These are phyloP conservation scores for Neonectria ditissima DNA, from an alignment of 2,329 filamentous ascomycete genomes.

Conservation along the genomic window DNA sequence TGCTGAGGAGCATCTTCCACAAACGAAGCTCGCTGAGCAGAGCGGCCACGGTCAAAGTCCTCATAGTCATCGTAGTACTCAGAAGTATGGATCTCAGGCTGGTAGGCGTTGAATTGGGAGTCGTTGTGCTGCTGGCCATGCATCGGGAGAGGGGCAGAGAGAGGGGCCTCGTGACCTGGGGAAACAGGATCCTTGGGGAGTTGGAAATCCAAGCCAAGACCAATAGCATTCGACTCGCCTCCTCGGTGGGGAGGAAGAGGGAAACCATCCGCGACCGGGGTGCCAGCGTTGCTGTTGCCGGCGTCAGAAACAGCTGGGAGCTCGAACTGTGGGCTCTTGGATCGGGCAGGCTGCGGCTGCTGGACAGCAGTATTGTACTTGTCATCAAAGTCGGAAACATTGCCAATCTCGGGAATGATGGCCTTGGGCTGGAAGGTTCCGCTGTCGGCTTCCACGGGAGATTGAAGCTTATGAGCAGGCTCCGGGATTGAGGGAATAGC, in stretches of 20 bases:
- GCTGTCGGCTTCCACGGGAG: constrained; percentile 41
- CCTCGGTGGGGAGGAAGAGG: constrained; percentile 44
- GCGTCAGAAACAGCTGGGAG: constrained; percentile 33
- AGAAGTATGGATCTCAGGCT: constrained; percentile 47
- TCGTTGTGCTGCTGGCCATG: constrained; percentile 35
- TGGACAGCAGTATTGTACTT: constrained; percentile 46
- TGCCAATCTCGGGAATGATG: constrained; percentile 55
- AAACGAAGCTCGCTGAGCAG: constrained; percentile 46
- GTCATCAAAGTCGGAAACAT: constrained; percentile 48
- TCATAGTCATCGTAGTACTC: constrained; percentile 51
- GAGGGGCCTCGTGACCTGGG: constrained; percentile 30
- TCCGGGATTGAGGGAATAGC: constrained; percentile 49
- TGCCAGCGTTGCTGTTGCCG: constrained; percentile 27
- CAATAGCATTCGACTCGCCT: constrained; percentile 43
- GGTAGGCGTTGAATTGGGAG: constrained; percentile 39
- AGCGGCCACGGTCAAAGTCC: constrained; percentile 51
- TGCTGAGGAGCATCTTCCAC: constrained; percentile 40
- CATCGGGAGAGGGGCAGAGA: constrained; percentile 36
- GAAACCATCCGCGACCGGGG: constrained; percentile 38
- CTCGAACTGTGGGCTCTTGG: constrained; percentile 47
- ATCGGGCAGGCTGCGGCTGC: constrained; percentile 46
- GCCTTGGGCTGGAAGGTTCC: constrained; percentile 48
- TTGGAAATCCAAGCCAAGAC: constrained; percentile 52
- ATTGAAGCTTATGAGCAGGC: constrained; percentile 42
- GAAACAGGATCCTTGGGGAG: constrained; percentile 47